Conservation (phyloP, 116 monocot genomes). For the Thalassia testudinum region DNA sequence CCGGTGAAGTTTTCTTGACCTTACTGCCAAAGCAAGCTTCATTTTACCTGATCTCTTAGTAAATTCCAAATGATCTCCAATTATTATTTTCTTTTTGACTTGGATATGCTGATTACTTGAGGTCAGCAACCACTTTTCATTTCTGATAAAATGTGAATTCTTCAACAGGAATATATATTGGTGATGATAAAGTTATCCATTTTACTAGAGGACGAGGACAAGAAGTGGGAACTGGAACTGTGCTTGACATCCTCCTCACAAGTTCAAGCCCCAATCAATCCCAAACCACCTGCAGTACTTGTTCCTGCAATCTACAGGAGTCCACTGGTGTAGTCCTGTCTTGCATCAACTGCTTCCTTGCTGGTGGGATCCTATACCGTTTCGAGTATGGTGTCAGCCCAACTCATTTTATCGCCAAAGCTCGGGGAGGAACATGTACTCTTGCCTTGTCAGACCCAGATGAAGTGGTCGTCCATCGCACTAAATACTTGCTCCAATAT, state of each 20-base stretch:
- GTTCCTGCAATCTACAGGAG: constrained; percentile 9
- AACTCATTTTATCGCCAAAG: constrained; percentile 69
- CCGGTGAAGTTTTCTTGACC: too few relatives aligned
- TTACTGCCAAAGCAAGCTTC: too few relatives aligned
- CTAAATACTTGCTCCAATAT: constrained; percentile 32
- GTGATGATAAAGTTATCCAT: constrained; percentile 63
- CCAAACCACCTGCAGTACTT: constrained; percentile 18
- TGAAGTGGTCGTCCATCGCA: constrained; percentile 37
- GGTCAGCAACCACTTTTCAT: too few relatives aligned
- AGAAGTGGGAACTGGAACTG: constrained; percentile 71
- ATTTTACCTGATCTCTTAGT: too few relatives aligned
- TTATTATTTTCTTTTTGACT: too few relatives aligned
- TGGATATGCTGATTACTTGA: too few relatives aligned
- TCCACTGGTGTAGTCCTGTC: constrained; percentile 50
- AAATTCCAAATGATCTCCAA: too few relatives aligned
- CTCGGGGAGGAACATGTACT: constrained; percentile 75
- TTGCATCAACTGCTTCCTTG: constrained; percentile 68
- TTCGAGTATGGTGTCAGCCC: constrained; percentile 63
- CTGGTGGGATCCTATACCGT: constrained; percentile 55
- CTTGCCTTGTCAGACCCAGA: constrained; percentile 40
- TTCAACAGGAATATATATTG: constrained; percentile 46
- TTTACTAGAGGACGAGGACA: constrained; percentile 59
- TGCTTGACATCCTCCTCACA: constrained; percentile 32
- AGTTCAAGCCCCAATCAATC: constrained; percentile 30
- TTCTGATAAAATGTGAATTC: too few relatives aligned